Evolutionary conservation across 345 rosid genomes (phyloP), one percentile per base, ranked within the genome.

Genomic region (Camelina neglecta): DNA sequence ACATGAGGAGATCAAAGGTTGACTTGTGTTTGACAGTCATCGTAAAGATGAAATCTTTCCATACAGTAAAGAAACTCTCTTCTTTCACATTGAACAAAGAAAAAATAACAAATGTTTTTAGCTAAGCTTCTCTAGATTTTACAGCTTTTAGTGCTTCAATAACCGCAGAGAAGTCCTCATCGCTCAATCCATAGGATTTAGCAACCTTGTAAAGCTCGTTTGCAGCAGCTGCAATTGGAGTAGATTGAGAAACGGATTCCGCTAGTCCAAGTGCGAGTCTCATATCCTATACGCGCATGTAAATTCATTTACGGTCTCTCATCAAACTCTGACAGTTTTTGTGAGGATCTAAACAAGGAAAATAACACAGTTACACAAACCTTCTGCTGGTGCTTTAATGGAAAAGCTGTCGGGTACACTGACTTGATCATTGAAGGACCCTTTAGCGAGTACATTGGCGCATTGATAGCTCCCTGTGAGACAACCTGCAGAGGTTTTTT

Each of bases 371-470:
- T 2, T 58, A 29, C 58, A 62, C 84, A 38, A 71, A 93, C 98
- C 98, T 93, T 93, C 80, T 93, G 98, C 78, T 93, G 98, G 78
- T 90, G 98, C 81, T 91, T 93, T 58, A 93, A 78, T 24, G 98
- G 98, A 60, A 93, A 91, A 7, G 98, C 94, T 0, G 98, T 85
- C 1, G 97, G 90, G 75, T 91, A 93, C 15, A 74, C 76, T 16
- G 97, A 86, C 74, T 90, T 84, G 73, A 85, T 83, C 97, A 93
- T 93, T 0, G 92, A 81, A 26, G 98, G 94, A 65, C 98, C 98
- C 79, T 93, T 91, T 36, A 93, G 71, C 1, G 89, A 80, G 87
- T 84, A 93, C 97, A 91, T 93, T 48, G 97, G 98, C 15, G 97
- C 85, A 56, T 84, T 91, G n/a, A 93, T 93, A 41, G 98, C 98